Evolutionary conservation across 148 eudicot genomes (phyloP).

Genomic region (Rhododendron griersonianum): DNA sequence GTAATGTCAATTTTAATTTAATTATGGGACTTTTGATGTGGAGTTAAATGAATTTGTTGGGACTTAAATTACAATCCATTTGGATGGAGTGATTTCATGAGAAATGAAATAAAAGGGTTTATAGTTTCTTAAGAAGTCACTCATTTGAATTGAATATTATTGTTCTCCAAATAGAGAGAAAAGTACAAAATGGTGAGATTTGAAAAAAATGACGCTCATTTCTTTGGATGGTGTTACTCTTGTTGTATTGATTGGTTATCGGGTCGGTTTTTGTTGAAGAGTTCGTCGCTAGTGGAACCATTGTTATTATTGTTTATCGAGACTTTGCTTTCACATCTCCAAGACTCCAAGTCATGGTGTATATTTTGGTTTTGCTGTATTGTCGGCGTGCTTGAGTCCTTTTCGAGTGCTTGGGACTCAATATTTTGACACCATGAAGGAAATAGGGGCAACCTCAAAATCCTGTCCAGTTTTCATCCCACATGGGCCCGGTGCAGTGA

Average conservation of each 20-base stretch:
- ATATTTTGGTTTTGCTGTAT: neutral
- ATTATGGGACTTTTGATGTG: neutral
- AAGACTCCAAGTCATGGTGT: neutral
- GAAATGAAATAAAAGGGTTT: too few species aligned
- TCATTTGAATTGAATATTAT: too few species aligned
- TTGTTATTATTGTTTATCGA: too few species aligned
- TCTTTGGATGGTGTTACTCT: neutral
- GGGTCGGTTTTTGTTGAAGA: too few species aligned
- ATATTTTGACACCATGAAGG: slow-evolving; percentile 15
- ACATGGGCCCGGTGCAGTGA: slow-evolving; percentile 19
- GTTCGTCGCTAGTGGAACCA: too few species aligned
- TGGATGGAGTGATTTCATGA: too few species aligned
- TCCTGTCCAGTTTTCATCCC: neutral
- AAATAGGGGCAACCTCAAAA: slow-evolving; percentile 11
- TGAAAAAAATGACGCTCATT: too few species aligned
- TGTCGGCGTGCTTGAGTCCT: neutral
- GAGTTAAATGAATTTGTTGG: neutral
- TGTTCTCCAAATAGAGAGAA: too few species aligned
- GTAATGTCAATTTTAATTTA: neutral
- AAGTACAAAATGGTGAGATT: too few species aligned
- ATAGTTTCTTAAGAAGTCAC: too few species aligned
- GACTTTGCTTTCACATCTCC: too few species aligned
- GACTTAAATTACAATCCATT: neutral
- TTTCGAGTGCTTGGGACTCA: neutral
- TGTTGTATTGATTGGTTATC: neutral